phyloP scores from a whole-genome alignment of 169 alveolate genomes.

The Eimeria nieschulzi region DNA sequence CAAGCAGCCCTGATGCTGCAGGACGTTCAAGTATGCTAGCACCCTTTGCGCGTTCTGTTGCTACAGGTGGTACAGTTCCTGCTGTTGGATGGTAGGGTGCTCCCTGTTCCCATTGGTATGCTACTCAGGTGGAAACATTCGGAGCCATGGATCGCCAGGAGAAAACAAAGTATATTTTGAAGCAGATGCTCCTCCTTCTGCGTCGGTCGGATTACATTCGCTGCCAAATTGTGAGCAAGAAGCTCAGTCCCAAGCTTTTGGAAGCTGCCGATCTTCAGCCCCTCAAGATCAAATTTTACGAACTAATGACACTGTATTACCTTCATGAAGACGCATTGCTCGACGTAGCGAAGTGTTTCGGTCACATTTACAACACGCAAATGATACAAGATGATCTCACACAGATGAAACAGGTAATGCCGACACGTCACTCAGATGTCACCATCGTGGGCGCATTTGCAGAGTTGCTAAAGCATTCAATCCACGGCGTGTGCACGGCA shows the following conservation, averaged over 20 bases:
- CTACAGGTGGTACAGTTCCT: not conserved
- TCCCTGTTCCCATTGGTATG: not conserved
- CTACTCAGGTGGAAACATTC: slow-evolving; percentile 74
- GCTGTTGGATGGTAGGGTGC: not conserved
- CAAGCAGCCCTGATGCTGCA: slow-evolving; percentile 79
- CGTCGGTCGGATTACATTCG: slow-evolving; percentile 69
- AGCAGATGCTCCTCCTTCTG: slow-evolving; percentile 81
- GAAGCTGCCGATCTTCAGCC: slow-evolving; percentile 74
- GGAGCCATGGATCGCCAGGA: slow-evolving; percentile 82
- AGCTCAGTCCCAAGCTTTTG: slow-evolving; percentile 72
- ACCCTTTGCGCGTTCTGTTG: not conserved
- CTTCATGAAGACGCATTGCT: slow-evolving; percentile 55
- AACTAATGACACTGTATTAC: slow-evolving; percentile 49
- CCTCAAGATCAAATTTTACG: slow-evolving; percentile 60
- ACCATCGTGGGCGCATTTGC: not conserved
- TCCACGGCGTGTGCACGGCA: not conserved
- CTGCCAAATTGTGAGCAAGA: slow-evolving; percentile 74
- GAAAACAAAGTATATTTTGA: slow-evolving; percentile 81
- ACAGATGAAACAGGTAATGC: slow-evolving; percentile 16
- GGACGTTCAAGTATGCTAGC: slow-evolving; percentile 78
- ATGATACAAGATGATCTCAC: slow-evolving; percentile 31
- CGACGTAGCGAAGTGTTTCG: slow-evolving; percentile 64
- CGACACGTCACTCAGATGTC: not conserved
- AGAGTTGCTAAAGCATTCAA: not conserved
- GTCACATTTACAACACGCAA: slow-evolving; percentile 41